Evolutionary conservation across 305 asterid genomes (phyloP), one percentile per base, ranked within the genome.

Genomic region (Solanum chacoense): DNA sequence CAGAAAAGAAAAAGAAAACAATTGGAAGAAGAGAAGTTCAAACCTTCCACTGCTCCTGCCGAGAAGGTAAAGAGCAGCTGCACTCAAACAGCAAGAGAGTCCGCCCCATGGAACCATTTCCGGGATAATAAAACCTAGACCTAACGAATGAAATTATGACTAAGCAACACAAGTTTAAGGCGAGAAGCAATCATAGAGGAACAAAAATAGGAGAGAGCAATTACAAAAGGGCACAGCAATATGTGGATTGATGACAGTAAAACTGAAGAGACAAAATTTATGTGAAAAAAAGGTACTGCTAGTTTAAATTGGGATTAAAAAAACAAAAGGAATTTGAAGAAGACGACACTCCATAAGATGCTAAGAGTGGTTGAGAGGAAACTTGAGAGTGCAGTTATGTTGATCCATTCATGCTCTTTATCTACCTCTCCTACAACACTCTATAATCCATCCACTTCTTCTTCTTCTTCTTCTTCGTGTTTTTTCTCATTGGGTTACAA

Each of bases 31-130:
- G 6, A 90, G 29, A 87, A 67, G 50, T 84, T 32, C 29, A 85
- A 7, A 97, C 99, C 99, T 95, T 91, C 99, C 99, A 86, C 98
- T 95, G 91, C 98, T 95, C 92, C 99, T 92, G 20, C 99, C 99
- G 78, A 98, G 98, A 90, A 98, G 97, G 93, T 96, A 98, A 80
- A 98, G 98, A 84, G 99, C 99, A 8, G 98, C 98, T 16, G 97
- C 99, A 89, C 99, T 93, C 85, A 98, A 91, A 93, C 99, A 95
- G 91, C 99, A 98, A 78, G 98, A 88, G 59, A 97, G 88, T 87
- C 99, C 99, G 50, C 97, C 96, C 90, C 98, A 92, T n/a, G 99
- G 99, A 77, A 93, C 94, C 99, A 97, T 96, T 90, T 90, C 85
- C 63, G 18, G 24, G 16, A 81, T 42, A 77, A 35, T 75, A 81